Conservation (phyloP, 495 filamentous ascomycete genomes). For the Daldinia decipiens region DNA sequence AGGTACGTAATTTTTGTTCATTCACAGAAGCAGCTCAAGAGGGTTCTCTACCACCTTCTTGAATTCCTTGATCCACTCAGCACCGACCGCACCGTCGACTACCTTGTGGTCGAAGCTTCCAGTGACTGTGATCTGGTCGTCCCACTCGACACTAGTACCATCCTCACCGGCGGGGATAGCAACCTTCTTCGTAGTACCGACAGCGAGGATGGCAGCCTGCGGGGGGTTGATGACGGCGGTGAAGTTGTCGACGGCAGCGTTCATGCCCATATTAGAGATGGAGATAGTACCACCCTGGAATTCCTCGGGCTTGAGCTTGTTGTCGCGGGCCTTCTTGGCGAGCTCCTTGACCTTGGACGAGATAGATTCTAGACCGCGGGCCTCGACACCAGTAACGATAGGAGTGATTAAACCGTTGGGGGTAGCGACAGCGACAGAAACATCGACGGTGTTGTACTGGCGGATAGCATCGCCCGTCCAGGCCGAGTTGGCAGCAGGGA, state of each 20-base stretch:
- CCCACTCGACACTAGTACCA: slow-evolving; percentile 85
- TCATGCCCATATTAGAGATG: slow-evolving; percentile 99
- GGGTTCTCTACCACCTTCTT: slow-evolving; percentile 99
- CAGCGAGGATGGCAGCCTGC: slow-evolving; percentile 94
- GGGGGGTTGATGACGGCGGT: slow-evolving; percentile 99
- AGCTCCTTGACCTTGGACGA: slow-evolving; percentile 91
- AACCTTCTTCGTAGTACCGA: slow-evolving; percentile 94
- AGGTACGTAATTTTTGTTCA: slow-evolving; percentile 27
- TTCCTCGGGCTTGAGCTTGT: slow-evolving; percentile 99
- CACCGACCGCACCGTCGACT: slow-evolving; percentile 87
- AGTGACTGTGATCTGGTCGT: slow-evolving; percentile 94
- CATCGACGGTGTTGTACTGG: slow-evolving; percentile 89
- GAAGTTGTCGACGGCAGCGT: slow-evolving; percentile 93
- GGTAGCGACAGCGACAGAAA: slow-evolving; percentile 93
- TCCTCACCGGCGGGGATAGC: slow-evolving; percentile 87
- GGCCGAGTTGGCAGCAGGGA: slow-evolving; percentile 93
- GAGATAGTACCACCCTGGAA: slow-evolving; percentile 99
- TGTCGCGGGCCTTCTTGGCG: slow-evolving; percentile 92
- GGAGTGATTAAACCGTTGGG: slow-evolving; percentile 96
- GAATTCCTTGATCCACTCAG: slow-evolving; percentile 95
- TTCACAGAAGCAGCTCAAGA: slow-evolving; percentile 87
- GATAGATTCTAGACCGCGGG: slow-evolving; percentile 85
- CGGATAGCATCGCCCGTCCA: slow-evolving; percentile 93
- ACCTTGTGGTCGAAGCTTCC: slow-evolving; percentile 99
- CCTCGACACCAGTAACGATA: slow-evolving; percentile 88